Base-by-base conservation (phyloP, 805 yeast genomes). In the Starmera quercuum region DNA sequence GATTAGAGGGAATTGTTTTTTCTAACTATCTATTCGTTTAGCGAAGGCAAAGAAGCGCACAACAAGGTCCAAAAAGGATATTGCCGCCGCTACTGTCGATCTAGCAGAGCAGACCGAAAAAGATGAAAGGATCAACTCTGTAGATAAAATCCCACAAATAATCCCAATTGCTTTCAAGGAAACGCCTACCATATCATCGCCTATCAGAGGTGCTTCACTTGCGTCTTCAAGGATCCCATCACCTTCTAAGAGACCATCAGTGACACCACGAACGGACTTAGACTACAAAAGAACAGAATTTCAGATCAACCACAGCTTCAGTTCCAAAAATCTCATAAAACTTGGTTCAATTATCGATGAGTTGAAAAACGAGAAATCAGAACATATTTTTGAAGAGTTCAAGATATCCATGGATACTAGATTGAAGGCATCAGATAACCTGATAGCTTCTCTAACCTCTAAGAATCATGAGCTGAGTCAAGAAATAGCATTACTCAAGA, bases 311-410 rank as follows among this genome's bases (percentile, higher is more conserved):
- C 46, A 47, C 25, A 32, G 50, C 3, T 44, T 46, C 26, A 13
- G 31, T 5, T 31, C 38, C 12, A 50, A 41, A 33, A 49, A 44
- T 27, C 8, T 42, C 6, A 45, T 49, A 7, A 50, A 43, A 28
- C 32, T 50, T 13, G 28, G 38, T 2, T 30, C 42, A 1, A 42
- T 51, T 27, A 36, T 52, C 23, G 53, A 49, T 8, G 57, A 52
- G 8, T 35, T 51, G 37, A 52, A 41, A 37, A 33, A 38, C 1
- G 33, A 40, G 4, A 46, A 40, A 19, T 38, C 52, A 2, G 53
- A 52, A 7, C 36, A 37, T 15, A 35, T 41, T 4, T 52, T 51
- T 29, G 36, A 41, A 13, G 46, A 49, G 2, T 47, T 36, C 26
- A 45, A 44, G 27, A 26, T 32, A 3, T 26, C 49, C 2, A 31